These are phyloP conservation scores for Danielia oregonensis DNA, from an alignment of 805 yeast genomes.

Conservation along the genomic window DNA sequence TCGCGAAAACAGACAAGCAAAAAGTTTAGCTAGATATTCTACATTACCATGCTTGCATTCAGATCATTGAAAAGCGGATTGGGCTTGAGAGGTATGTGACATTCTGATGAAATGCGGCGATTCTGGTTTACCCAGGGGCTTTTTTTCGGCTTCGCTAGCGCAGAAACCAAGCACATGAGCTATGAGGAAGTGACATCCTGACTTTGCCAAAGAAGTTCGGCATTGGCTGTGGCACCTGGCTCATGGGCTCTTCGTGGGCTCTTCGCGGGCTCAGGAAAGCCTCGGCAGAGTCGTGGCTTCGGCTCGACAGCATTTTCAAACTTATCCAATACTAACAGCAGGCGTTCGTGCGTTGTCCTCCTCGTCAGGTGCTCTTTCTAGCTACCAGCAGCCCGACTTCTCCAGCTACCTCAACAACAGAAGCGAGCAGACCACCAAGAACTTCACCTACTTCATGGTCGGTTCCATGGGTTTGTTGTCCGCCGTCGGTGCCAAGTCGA, in stretches of 20 bases:
- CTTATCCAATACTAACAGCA: conserved; percentile 23
- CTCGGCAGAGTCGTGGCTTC: too few species aligned
- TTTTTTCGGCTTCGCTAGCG: neutral
- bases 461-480: conserved; percentile 89
- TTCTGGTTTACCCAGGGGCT: neutral
- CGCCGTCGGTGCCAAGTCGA: conserved; percentile 94
- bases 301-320: too few species aligned
- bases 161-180: too few species aligned
- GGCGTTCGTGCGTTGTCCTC: conserved; percentile 50
- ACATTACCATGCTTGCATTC: conserved; percentile 35
- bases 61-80: conserved; percentile 43
- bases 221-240: too few species aligned
- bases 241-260: too few species aligned
- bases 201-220: too few species aligned
- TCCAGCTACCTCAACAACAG: conserved; percentile 74
- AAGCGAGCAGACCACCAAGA: conserved; percentile 66
- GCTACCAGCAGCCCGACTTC: conserved; percentile 90
- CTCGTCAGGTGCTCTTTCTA: conserved; percentile 55
- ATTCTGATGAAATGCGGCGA: neutral
- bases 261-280: too few species aligned
- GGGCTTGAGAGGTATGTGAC: conserved; percentile 37
- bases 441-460: conserved; percentile 93
- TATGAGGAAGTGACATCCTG: too few species aligned
- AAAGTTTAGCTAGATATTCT: neutral
- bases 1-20: conserved; percentile 5